Conservation (phyloP, 768 basidiomycete species). For the Agaricus subrufescens region DNA sequence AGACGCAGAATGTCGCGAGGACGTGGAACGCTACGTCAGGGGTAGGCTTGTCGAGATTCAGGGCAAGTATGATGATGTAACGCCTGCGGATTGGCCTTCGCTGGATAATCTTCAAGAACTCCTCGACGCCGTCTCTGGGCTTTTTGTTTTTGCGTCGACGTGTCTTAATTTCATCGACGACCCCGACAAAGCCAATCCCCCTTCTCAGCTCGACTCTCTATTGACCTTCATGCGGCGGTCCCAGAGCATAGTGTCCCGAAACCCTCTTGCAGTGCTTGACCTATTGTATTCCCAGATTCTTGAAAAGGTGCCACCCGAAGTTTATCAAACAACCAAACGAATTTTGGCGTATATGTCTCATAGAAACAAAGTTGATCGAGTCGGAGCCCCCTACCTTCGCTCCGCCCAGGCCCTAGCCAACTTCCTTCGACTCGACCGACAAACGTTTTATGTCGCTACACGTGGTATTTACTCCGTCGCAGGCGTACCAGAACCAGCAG, state of each 20-base stretch:
- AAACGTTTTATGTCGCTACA: too few relatives aligned
- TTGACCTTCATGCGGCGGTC: neutral
- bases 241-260: neutral
- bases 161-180: neutral
- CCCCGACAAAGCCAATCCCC: neutral
- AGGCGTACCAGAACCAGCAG: too few relatives aligned
- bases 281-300: neutral
- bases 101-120: neutral
- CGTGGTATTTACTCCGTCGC: too few relatives aligned
- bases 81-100: neutral
- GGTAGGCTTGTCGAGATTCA: too few relatives aligned
- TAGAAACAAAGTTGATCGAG: too few relatives aligned
- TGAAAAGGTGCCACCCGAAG: neutral
- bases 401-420: too few relatives aligned
- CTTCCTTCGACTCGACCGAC: too few relatives aligned
- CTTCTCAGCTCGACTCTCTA: neutral
- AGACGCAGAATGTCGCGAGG: neutral
- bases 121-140: neutral
- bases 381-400: too few relatives aligned
- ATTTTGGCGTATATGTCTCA: neutral
- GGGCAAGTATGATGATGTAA: neutral
- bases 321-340: neutral
- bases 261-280: neutral
- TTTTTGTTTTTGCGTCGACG: neutral
- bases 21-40: neutral